Conservation (phyloP, 2,329 filamentous ascomycete species). For the Scedosporium aurantiacum region DNA sequence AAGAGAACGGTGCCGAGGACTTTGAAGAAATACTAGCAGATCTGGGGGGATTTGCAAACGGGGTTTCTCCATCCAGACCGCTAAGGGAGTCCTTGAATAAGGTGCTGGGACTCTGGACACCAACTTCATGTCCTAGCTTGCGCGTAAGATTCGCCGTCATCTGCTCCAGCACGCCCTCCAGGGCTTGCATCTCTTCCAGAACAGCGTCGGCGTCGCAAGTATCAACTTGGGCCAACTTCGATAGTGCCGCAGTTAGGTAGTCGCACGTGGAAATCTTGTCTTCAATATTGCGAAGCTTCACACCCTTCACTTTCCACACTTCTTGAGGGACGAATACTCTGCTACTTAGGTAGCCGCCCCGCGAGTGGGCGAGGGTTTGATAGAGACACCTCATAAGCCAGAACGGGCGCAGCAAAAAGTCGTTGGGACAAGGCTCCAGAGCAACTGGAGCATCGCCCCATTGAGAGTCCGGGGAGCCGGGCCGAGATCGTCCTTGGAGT, state of each 20-base stretch:
- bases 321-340: conserved; percentile 87
- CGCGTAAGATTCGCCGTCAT: conserved; percentile 66
- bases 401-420: conserved; percentile 83
- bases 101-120: conserved; percentile 59
- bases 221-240: conserved; percentile 74
- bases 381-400: conserved; percentile 96
- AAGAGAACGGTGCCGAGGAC: conserved; percentile 54
- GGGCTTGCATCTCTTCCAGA: conserved; percentile 82
- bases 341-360: conserved; percentile 83
- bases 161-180: conserved; percentile 79
- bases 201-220: conserved; percentile 85
- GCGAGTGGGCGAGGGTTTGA: conserved; percentile 81
- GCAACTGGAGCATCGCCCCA: conserved; percentile 58
- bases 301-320: conserved; percentile 86
- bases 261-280: conserved; percentile 93
- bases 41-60: conserved; percentile 32
- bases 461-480: conserved; percentile 55
- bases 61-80: conserved; percentile 31
- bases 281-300: conserved; percentile 83
- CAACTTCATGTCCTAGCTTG: conserved; percentile 88
- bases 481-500: conserved; percentile 49
- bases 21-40: conserved; percentile 59
- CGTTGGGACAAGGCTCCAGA: conserved; percentile 83
- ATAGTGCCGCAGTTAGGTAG: conserved; percentile 74
- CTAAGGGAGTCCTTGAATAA: conserved; percentile 62